Evolutionary conservation across 176 grass and related monocot species (phyloP), one percentile per base, ranked within the genome.

Genomic region (Hsuehochloa calcarea): DNA sequence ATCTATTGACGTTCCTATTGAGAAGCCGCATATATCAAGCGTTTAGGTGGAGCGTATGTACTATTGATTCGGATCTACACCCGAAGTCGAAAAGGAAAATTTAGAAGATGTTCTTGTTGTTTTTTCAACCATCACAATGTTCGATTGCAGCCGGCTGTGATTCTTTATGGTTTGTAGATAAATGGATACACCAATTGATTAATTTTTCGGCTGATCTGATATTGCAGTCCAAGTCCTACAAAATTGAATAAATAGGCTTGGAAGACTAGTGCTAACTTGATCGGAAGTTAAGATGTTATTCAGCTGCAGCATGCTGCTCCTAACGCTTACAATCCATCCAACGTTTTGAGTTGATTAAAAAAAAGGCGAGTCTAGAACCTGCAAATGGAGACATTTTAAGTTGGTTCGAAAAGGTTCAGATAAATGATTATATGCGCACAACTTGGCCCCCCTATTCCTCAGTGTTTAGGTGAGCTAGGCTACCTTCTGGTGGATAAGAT

Each of bases 401-500:
- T 76, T 59, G 71, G 49, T 85, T 69, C 37, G 54, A 19, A 67
- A 59, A n/a, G 10, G 12, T 65, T 40, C 45, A 52, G 13, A 65
- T 37, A 9, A 6, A 73, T 46, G 20, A 74, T 38, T 54, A 60
- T 44, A 19, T 19, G 27, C 59, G 27, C 59, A 76, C 10, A 75
- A 43, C 46, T 56, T 29, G n/a, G 34, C 38, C 39, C 27, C 27
- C 26, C 38, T 41, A 43, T 45, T 85, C 14, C 22, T 5, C 46
- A 55, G 31, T 55, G 34, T 68, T 75, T 67, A 22, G 61, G 72
- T 85, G 23, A 9, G 73, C 68, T 85, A 85, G 63, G 47, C 37
- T 68, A 85, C 59, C 73, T 23, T 29, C 67, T 56, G 62, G 35
- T 68, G 63, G 63, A 67, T 85, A 59, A 75, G 74, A 78, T 68